These are phyloP conservation scores for Tylopilus balloui DNA, from an alignment of 768 basidiomycete species.

Conservation along the genomic window DNA sequence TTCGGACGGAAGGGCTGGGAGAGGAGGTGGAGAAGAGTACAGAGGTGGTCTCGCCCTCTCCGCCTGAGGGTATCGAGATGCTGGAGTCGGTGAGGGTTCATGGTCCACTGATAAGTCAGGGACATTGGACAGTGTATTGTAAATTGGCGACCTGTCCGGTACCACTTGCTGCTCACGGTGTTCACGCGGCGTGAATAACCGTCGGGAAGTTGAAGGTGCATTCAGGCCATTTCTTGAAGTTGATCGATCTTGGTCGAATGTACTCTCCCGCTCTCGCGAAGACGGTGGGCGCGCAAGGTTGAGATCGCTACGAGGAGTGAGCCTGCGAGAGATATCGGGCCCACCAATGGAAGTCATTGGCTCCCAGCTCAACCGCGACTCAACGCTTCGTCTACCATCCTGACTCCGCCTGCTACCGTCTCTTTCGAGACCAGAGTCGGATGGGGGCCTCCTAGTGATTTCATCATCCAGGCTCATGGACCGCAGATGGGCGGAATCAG, in stretches of 20 bases:
- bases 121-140: constrained; percentile 22
- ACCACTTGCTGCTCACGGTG: constrained; percentile 41
- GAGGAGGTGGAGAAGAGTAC: constrained; percentile 53
- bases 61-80: constrained; percentile 28
- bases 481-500: constrained; percentile 38
- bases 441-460: constrained; percentile 30
- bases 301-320: constrained; percentile 25
- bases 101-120: constrained; percentile 33
- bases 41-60: constrained; percentile 46
- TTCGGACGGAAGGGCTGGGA: constrained; percentile 60
- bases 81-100: constrained; percentile 47
- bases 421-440: constrained; percentile 33
- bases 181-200: constrained; percentile 56
- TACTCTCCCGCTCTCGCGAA: constrained; percentile 23
- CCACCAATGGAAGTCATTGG: constrained; percentile 19
- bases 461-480: constrained; percentile 57
- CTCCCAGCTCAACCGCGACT: constrained; percentile 45
- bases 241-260: constrained; percentile 26
- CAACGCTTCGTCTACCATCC: constrained; percentile 55
- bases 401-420: constrained; percentile 45
- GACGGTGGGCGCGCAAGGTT: constrained; percentile 24
- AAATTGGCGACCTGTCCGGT: constrained; percentile 9
- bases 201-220: constrained; percentile 39
- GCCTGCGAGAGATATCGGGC: constrained; percentile 26
- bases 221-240: constrained; percentile 19